Evolutionary conservation across 768 basidiomycete species (phyloP).

Genomic region (Leccinum boreale): DNA sequence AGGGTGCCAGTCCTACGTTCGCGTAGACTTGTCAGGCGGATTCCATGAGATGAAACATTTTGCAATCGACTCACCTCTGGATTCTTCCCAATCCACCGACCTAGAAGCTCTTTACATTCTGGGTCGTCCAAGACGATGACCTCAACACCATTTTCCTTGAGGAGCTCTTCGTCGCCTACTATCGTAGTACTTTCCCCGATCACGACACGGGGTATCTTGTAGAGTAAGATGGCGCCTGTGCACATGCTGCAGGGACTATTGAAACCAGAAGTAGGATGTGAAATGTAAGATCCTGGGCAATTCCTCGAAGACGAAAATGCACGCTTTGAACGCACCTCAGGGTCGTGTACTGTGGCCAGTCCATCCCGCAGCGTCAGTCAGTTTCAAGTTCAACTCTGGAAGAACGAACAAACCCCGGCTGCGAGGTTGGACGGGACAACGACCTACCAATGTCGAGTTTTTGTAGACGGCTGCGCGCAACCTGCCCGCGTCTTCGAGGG

Average conservation of each 20-base stretch:
- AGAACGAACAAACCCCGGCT: background rate
- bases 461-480: constrained; percentile 43
- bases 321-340: constrained; percentile 26
- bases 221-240: constrained; percentile 58
- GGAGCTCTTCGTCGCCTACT: constrained; percentile 52
- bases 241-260: constrained; percentile 64
- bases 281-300: background rate
- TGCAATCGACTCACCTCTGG: constrained; percentile 42
- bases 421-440: background rate
- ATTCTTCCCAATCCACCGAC: constrained; percentile 49
- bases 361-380: background rate
- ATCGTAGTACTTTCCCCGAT: constrained; percentile 61
- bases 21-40: background rate
- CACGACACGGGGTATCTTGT: constrained; percentile 62
- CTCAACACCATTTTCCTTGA: constrained; percentile 53
- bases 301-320: background rate
- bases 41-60: background rate
- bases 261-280: background rate
- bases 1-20: background rate
- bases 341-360: constrained; percentile 34
- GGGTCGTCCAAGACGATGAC: constrained; percentile 45
- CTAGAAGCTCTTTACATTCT: constrained; percentile 54
- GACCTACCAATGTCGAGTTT: constrained; percentile 46
- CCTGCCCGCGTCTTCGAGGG: constrained; percentile 53
- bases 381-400: background rate